Percentiles rank a stretch among this genome's conserved stretches.
Evolutionary conservation across 129 eudicot genomes (phyloP).

Genomic region (Lactuca saligna): DNA sequence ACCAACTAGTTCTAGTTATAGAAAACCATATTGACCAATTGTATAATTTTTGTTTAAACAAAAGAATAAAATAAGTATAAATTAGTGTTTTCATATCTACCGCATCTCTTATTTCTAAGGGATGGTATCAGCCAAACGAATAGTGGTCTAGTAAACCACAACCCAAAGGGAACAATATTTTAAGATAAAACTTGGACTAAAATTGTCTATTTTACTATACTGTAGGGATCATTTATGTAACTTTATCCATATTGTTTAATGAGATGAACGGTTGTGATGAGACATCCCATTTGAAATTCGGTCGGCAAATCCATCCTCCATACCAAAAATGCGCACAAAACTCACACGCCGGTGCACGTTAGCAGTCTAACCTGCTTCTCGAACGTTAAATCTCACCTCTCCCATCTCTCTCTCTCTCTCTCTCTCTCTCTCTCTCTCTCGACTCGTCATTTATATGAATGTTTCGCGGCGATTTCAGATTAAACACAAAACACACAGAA

Average conservation of each 20-base stretch:
- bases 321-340: conserved; percentile 23
- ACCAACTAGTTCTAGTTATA: no score
- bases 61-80: no score
- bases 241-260: not conserved
- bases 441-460: conserved; percentile 29
- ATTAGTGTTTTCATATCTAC: no score
- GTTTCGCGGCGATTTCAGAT: conserved; percentile 44
- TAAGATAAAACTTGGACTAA: no score
- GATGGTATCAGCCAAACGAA: no score
- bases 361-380: conserved; percentile 25
- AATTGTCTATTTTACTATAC: no score
- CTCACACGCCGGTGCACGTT: conserved; percentile 27
- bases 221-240: not conserved
- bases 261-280: conserved; percentile 26
- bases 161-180: no score
- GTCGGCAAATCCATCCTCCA: conserved; percentile 24
- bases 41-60: no score
- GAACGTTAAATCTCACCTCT: conserved; percentile 47
- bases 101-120: no score
- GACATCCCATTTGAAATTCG: conserved; percentile 17
- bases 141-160: no score
- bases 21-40: no score
- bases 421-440: not conserved
- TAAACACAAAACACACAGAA: conserved; percentile 18
- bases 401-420: not conserved